phyloP scores from a whole-genome alignment of 345 rosid genomes.

The Tarenaya hassleriana region DNA sequence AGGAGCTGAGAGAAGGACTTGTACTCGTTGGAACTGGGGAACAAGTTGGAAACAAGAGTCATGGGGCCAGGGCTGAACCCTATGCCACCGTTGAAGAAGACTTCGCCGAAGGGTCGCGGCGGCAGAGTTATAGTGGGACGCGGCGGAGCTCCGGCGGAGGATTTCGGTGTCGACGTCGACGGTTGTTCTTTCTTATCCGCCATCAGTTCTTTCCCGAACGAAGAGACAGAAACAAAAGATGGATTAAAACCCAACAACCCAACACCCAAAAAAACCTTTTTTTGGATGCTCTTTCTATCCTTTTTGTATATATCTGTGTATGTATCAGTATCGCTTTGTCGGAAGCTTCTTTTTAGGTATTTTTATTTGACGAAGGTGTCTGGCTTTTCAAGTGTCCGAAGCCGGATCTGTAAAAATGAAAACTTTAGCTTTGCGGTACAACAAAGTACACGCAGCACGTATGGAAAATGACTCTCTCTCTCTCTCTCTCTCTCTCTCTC shows the following conservation, averaged over 20 bases:
- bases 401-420: too few species aligned
- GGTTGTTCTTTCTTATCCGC: conserved; percentile 27
- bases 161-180: conserved; percentile 20
- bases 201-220: conserved; percentile 26
- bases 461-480: too few species aligned
- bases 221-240: not conserved
- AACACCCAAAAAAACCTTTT: conserved; percentile 4
- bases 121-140: conserved; percentile 58
- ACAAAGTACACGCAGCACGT: too few species aligned
- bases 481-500: too few species aligned
- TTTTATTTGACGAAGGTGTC: too few species aligned
- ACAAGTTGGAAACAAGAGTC: conserved; percentile 70
- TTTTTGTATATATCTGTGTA: too few species aligned
- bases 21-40: conserved; percentile 61
- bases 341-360: too few species aligned
- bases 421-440: too few species aligned
- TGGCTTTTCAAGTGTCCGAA: too few species aligned
- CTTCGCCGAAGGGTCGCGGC: conserved; percentile 43
- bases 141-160: conserved; percentile 28
- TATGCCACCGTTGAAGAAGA: conserved; percentile 34
- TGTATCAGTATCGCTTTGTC: too few species aligned
- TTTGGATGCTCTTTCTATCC: too few species aligned
- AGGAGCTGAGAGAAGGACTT: conserved; percentile 74
- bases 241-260: conserved; percentile 22
- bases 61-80: conserved; percentile 89